These are phyloP conservation scores for Blastomyces gilchristii DNA, from an alignment of 2,329 filamentous ascomycete species.

Conservation along the genomic window DNA sequence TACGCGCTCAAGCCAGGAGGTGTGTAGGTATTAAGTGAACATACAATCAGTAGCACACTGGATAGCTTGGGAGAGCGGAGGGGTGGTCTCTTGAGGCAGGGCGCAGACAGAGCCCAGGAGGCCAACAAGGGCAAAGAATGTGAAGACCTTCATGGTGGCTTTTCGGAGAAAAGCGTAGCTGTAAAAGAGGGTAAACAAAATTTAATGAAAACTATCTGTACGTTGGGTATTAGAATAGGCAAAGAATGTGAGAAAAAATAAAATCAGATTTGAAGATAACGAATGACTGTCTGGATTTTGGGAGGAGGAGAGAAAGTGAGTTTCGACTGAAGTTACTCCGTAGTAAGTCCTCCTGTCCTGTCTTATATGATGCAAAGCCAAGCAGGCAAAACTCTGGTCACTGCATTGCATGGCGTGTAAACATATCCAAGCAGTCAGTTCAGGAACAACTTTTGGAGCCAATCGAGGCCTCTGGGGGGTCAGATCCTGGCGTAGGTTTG, in stretches of 20 bases:
- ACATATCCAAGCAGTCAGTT: neutral
- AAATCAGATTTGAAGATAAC: neutral
- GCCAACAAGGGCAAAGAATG: constrained; percentile 34
- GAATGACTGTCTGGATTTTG: neutral
- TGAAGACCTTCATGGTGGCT: constrained; percentile 32
- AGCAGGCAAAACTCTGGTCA: neutral
- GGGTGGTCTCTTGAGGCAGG: constrained; percentile 26
- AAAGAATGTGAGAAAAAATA: neutral
- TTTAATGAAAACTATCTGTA: neutral
- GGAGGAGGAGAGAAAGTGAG: neutral
- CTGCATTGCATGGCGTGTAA: neutral
- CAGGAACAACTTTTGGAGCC: neutral
- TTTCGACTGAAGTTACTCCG: neutral
- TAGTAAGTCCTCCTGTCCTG: neutral
- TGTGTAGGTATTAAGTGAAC: constrained; percentile 10
- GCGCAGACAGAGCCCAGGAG: constrained; percentile 38
- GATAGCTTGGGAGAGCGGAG: constrained; percentile 25
- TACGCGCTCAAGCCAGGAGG: neutral
- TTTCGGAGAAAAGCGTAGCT: neutral
- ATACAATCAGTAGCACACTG: constrained; percentile 31
- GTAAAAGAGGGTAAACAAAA: constrained; percentile 1
- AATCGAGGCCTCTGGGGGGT: neutral
- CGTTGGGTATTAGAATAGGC: constrained; percentile 4
- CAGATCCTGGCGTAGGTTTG: neutral
- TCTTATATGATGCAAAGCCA: constrained; percentile 1